Percentiles rank a stretch among this genome's conserved stretches.
These are phyloP conservation scores for Penicillium macrosclerotiorum DNA, from an alignment of 495 filamentous ascomycete genomes.

Conservation along the genomic window DNA sequence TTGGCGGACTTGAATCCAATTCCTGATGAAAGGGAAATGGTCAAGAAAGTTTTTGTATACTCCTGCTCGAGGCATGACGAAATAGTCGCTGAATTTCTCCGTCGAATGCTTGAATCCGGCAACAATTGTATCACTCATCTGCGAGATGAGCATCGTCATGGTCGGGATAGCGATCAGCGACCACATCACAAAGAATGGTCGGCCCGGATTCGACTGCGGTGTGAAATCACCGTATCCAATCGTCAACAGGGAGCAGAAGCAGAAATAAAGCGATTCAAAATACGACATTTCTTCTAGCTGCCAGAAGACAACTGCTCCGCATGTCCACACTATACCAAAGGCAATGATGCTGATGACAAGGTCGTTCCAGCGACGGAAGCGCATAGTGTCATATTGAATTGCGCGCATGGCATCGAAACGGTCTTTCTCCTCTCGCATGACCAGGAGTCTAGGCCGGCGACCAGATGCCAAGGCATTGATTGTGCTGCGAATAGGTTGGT, in stretches of 20 bases:
- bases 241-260: slow-evolving; percentile 77
- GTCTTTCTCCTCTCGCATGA: slow-evolving; percentile 59
- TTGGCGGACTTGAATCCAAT: slow-evolving; percentile 33
- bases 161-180: slow-evolving; percentile 62
- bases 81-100: slow-evolving; percentile 53
- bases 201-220: slow-evolving; percentile 69
- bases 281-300: slow-evolving; percentile 57
- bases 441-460: slow-evolving; percentile 25
- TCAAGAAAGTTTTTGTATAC: slow-evolving; percentile 43
- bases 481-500: slow-evolving; percentile 23
- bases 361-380: slow-evolving; percentile 66
- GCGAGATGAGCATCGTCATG: slow-evolving; percentile 64
- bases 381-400: slow-evolving; percentile 64
- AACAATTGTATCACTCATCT: slow-evolving; percentile 64
- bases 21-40: slow-evolving; percentile 39
- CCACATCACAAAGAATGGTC: slow-evolving; percentile 91
- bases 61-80: slow-evolving; percentile 53
- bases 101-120: slow-evolving; percentile 55
- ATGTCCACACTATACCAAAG: slow-evolving; percentile 70
- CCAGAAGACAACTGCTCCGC: slow-evolving; percentile 78
- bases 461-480: slow-evolving; percentile 18
- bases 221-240: slow-evolving; percentile 88
- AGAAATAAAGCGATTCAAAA: slow-evolving; percentile 78
- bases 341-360: slow-evolving; percentile 65
- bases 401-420: slow-evolving; percentile 78